phyloP scores from a whole-genome alignment of 2,329 filamentous ascomycete genomes.

The Beauveria brongniartii region DNA sequence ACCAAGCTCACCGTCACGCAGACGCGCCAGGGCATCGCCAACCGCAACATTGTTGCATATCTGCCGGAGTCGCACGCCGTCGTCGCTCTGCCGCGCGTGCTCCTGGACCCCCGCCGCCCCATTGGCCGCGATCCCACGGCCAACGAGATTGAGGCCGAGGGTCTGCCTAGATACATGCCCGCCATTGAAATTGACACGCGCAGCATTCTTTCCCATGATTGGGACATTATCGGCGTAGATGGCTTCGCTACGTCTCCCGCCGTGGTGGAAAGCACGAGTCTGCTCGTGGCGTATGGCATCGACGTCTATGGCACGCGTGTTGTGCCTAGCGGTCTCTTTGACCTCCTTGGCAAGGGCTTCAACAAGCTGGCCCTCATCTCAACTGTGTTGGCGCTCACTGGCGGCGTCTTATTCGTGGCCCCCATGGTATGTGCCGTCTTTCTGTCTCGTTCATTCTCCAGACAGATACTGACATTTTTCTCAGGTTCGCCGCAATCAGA shows the following conservation, averaged over 20 bases:
- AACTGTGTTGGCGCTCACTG: slow-evolving; percentile 72
- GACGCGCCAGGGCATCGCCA: slow-evolving; percentile 86
- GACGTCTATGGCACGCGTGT: slow-evolving; percentile 85
- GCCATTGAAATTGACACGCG: slow-evolving; percentile 77
- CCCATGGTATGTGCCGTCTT: slow-evolving; percentile 64
- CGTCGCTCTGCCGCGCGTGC: slow-evolving; percentile 66
- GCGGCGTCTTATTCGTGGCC: slow-evolving; percentile 68
- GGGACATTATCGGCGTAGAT: slow-evolving; percentile 70
- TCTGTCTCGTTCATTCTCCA: neutral
- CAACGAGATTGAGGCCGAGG: slow-evolving; percentile 70
- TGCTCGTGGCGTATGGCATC: slow-evolving; percentile 80
- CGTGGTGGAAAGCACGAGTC: slow-evolving; percentile 80
- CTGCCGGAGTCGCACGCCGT: slow-evolving; percentile 67
- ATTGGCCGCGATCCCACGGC: slow-evolving; percentile 75
- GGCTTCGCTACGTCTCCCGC: slow-evolving; percentile 69
- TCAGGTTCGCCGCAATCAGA: slow-evolving; percentile 57
- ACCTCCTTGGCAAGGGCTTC: slow-evolving; percentile 88
- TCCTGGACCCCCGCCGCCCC: slow-evolving; percentile 81
- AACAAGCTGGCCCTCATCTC: slow-evolving; percentile 78
- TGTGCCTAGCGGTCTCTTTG: slow-evolving; percentile 83
- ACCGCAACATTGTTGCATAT: slow-evolving; percentile 71
- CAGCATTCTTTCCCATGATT: slow-evolving; percentile 69
- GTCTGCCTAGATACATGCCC: slow-evolving; percentile 67
- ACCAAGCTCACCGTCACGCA: slow-evolving; percentile 74
- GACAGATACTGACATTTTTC: slow-evolving; percentile 23